Evolutionary conservation across 352 stramenopile species (phyloP).

Genomic region (Paralagenidium karlingii): DNA sequence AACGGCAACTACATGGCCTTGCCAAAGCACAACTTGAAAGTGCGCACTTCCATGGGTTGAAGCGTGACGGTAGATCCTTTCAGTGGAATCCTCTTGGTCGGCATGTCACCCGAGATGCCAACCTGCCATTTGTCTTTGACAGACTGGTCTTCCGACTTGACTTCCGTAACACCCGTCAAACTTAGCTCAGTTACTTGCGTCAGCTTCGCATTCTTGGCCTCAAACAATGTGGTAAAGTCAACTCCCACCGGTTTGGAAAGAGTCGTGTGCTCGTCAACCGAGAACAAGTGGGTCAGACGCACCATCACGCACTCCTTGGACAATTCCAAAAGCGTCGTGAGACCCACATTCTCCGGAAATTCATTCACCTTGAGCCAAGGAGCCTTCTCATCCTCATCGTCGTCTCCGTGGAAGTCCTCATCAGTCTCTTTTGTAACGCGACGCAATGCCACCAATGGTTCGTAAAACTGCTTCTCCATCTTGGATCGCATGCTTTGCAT

Average conservation of each 20-base stretch:
- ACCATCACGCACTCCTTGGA: constrained; percentile 75
- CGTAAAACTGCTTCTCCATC: constrained; percentile 62
- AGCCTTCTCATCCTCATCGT: constrained; percentile 34
- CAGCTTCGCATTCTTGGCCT: constrained; percentile 25
- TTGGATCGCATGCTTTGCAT: constrained; percentile 39
- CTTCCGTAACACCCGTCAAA: constrained; percentile 61
- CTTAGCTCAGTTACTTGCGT: constrained; percentile 77
- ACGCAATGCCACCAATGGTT: constrained; percentile 38
- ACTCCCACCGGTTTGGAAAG: constrained; percentile 63
- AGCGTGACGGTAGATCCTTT: constrained; percentile 53
- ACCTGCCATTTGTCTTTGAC: constrained; percentile 21
- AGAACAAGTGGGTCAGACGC: constrained; percentile 92
- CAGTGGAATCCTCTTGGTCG: constrained; percentile 24
- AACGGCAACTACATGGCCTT: constrained; percentile 4
- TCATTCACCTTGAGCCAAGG: constrained; percentile 46
- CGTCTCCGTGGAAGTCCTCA: constrained; percentile 12
- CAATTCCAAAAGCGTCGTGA: constrained; percentile 85
- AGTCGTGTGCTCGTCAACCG: constrained; percentile 68
- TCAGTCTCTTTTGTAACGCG: constrained; percentile 19
- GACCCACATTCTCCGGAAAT: constrained; percentile 87
- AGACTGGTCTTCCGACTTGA: constrained; percentile 16
- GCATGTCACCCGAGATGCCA: constrained; percentile 7
- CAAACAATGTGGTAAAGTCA: constrained; percentile 55
- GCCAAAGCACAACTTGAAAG: constrained; percentile 75
- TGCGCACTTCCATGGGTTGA: constrained; percentile 88